A percentile compares a stretch with the other conserved stretches of the same genome.
Evolutionary conservation across 352 stramenopile genomes (phyloP).

Genomic region (Pythium monospermum): DNA sequence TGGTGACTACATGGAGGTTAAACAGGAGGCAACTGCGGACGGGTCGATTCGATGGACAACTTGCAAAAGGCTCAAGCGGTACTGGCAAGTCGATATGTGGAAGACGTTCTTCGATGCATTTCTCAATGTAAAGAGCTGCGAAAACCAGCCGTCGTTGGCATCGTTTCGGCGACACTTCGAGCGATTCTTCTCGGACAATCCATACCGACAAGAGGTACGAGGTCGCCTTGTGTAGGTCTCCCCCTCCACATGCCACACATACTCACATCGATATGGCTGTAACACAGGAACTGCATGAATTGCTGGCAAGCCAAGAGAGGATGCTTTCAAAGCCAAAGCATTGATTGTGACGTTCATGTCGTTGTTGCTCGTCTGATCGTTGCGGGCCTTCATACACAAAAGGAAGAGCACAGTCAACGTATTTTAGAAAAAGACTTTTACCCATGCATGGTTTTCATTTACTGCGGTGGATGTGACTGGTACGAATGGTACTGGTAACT

Average conservation of each 20-base stretch:
- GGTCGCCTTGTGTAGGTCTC: too few relatives aligned
- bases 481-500: constrained; percentile 18
- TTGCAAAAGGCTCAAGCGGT: constrained; percentile 69
- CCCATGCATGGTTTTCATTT: not conserved
- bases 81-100: constrained; percentile 79
- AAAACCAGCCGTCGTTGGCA: constrained; percentile 53
- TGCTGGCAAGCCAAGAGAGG: constrained; percentile 47
- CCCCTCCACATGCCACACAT: too few relatives aligned
- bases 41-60: constrained; percentile 30
- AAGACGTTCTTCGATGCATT: constrained; percentile 59
- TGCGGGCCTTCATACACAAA: too few relatives aligned
- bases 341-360: too few relatives aligned
- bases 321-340: constrained; percentile 36
- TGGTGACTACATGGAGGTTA: constrained; percentile 80
- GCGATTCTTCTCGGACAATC: constrained; percentile 41
- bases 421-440: not conserved
- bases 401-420: not conserved
- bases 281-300: constrained; percentile 51
- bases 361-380: too few relatives aligned
- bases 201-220: constrained; percentile 41
- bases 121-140: constrained; percentile 68
- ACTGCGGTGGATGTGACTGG: constrained; percentile 19
- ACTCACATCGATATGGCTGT: too few relatives aligned
- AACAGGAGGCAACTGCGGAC: constrained; percentile 21
- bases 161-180: constrained; percentile 42